A percentile compares a stretch with the other conserved stretches of the same genome.
These are phyloP conservation scores for Phoma sp. DNA, from an alignment of 2,329 filamentous ascomycete genomes.

Conservation along the genomic window DNA sequence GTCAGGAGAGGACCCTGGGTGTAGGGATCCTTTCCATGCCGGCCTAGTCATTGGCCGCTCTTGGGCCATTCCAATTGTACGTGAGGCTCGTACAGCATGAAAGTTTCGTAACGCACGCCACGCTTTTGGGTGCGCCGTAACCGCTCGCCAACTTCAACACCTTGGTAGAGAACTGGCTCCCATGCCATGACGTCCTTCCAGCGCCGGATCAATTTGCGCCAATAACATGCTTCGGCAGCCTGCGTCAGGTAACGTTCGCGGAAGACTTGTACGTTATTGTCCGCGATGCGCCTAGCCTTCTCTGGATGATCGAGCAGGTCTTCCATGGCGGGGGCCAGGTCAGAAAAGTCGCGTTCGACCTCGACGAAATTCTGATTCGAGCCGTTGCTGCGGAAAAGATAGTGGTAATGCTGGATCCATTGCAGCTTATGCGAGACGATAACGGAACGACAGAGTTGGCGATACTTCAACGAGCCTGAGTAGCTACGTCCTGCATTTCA, in stretches of 20 bases:
- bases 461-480: constrained; percentile 61
- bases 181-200: constrained; percentile 27
- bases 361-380: constrained; percentile 44
- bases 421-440: constrained; percentile 44
- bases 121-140: constrained; percentile 31
- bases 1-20: constrained; percentile 1
- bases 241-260: constrained; percentile 41
- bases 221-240: constrained; percentile 44
- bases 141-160: constrained; percentile 26
- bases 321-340: constrained; percentile 37
- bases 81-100: constrained; percentile 25
- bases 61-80: constrained; percentile 12
- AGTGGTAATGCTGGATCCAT: constrained; percentile 45
- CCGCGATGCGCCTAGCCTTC: constrained; percentile 42
- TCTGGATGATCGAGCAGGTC: constrained; percentile 41
- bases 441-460: constrained; percentile 56
- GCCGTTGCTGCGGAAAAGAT: constrained; percentile 37
- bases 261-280: constrained; percentile 38
- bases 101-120: constrained; percentile 41
- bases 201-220: constrained; percentile 19
- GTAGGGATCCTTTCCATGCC: constrained; percentile 6
- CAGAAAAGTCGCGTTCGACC: constrained; percentile 44
- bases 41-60: constrained; percentile 1
- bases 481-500: constrained; percentile 48
- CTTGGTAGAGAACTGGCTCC: constrained; percentile 34